phyloP scores from a whole-genome alignment of 2,329 filamentous ascomycete genomes.

The Ophiocordyceps unilateralis region DNA sequence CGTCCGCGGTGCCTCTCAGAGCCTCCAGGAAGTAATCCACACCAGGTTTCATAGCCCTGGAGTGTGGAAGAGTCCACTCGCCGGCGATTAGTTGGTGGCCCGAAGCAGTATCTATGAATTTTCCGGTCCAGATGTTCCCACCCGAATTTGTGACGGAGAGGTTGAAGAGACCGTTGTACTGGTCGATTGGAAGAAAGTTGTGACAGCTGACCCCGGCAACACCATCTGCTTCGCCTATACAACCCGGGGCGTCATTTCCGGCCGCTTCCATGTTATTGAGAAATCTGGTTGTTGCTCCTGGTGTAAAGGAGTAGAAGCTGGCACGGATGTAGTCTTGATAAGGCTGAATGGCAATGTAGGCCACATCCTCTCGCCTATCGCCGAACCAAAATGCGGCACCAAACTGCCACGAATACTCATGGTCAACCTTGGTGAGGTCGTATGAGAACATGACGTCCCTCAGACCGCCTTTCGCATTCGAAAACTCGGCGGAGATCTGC shows the following conservation, averaged over 20 bases:
- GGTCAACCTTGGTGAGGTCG: not conserved
- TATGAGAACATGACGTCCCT: not conserved
- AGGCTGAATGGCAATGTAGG: not conserved
- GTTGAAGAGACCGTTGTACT: not conserved
- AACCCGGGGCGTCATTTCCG: not conserved
- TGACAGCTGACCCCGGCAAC: not conserved
- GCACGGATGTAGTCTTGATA: not conserved
- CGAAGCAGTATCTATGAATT: not conserved
- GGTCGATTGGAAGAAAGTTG: not conserved
- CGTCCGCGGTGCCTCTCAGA: not conserved
- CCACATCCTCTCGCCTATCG: not conserved
- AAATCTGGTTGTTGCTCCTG: not conserved
- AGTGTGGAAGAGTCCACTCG: not conserved
- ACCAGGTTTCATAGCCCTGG: not conserved
- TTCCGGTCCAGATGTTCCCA: not conserved
- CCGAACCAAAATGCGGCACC: not conserved
- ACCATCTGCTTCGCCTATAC: not conserved
- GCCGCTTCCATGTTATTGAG: not conserved
- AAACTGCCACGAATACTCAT: not conserved
- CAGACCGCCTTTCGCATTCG: not conserved
- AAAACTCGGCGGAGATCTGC: not conserved
- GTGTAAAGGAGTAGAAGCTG: not conserved
- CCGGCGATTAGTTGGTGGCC: not conserved
- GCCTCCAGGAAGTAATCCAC: not conserved
- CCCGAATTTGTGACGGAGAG: not conserved